These are phyloP conservation scores for Coffea humblotiana DNA, from an alignment of 305 asterid species.

Conservation along the genomic window DNA sequence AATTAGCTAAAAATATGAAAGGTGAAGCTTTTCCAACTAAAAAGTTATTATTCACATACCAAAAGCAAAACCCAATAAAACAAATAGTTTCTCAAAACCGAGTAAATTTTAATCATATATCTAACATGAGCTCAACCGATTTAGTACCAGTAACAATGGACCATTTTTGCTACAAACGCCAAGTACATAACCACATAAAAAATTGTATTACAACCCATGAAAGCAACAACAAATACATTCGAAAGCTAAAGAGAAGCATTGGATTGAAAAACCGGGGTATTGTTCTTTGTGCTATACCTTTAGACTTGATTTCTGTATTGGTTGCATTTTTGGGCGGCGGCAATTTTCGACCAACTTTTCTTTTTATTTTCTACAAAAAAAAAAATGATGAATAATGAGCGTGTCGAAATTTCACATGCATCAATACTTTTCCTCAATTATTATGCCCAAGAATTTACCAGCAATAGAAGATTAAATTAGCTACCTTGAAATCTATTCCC, in stretches of 20 bases:
- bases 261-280: not conserved
- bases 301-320: constrained; percentile 76
- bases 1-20: not conserved
- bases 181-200: not conserved
- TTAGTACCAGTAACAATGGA: not conserved
- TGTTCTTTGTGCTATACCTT: constrained; percentile 26
- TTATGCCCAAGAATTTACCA: not conserved
- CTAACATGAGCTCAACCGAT: not conserved
- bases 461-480: not conserved
- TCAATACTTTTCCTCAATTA: not conserved
- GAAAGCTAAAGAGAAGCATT: not conserved
- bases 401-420: not conserved
- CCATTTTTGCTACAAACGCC: not conserved
- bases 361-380: constrained; percentile 68
- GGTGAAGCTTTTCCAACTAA: not conserved
- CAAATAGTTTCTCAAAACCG: not conserved
- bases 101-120: not conserved
- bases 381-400: not conserved
- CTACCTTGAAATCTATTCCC: constrained; percentile 76
- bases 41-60: not conserved
- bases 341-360: constrained; percentile 90
- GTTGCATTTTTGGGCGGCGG: constrained; percentile 95
- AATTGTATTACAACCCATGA: not conserved
- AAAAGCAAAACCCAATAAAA: not conserved
- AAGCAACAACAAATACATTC: not conserved